Evolutionary conservation across 208 protist species (phyloP), one percentile per base, ranked within the genome.

Genomic region (Wallacemonas sp.): DNA sequence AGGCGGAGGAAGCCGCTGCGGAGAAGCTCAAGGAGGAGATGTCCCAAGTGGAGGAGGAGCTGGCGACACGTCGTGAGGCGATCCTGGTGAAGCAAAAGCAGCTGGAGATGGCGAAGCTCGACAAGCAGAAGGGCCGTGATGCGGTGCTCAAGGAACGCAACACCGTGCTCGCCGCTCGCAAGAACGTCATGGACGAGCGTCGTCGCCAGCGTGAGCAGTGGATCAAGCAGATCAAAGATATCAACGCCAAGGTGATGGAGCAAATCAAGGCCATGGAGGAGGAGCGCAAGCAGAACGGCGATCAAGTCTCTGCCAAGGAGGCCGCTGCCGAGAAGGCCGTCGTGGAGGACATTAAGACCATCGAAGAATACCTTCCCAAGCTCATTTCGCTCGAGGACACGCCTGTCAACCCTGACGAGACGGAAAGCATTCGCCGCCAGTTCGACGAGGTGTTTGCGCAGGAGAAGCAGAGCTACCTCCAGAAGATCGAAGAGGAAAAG

Each of bases 361-460:
- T 92, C 65, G 87, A 97, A 39, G 77, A 89, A 33, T 94, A 91
- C 73, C 68, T 97, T 42, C 84, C 85, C 26, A 92, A 93, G 55
- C 83, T 97, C 46, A 92, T 97, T 63, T 85, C 82, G 9, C 86
- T 97, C n/a, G 87, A 95, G 55, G 87, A 93, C 64, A 68, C 77
- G 41, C 85, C 83, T 10, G 85, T 87, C 15, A 92, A 93, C 63
- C 68, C 78, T 2, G 83, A 97, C 37, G 86, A 93, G 65, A 94
- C 86, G 38, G 89, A 97, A 57, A 83, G 30, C 48, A 87, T 95
- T 65, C 89, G 89, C 10, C 87, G 86, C 41, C 85, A 94, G 78
- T 89, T 97, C 65, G 82, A 92, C 58, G 87, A 92, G 24, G 85
- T 92, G 19, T 97, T 97, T 53, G 52, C 78, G 19, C 74, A 87